Percentiles rank a stretch among this genome's conserved stretches.
Conservation (phyloP, 2,329 filamentous ascomycete genomes). For the Colletotrichum sp. region DNA sequence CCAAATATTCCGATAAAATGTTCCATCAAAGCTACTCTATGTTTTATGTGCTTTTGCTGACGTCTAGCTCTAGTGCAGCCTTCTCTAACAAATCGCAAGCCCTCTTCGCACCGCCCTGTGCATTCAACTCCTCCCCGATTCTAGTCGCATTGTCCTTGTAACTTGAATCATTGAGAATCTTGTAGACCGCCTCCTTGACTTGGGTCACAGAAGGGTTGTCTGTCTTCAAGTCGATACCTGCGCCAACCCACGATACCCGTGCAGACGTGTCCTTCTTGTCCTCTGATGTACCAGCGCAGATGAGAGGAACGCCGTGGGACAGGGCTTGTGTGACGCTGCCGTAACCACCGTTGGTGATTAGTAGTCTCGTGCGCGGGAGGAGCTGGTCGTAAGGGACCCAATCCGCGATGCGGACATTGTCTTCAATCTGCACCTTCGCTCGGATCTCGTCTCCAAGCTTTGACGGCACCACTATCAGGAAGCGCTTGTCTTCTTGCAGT, state of each 20-base stretch:
- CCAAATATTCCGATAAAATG: not conserved
- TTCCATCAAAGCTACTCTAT: not conserved
- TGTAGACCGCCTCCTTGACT: slow-evolving; percentile 28
- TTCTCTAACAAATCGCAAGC: slow-evolving; percentile 34
- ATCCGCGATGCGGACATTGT: slow-evolving; percentile 34
- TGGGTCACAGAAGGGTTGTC: slow-evolving; percentile 32
- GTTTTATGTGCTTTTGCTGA: not conserved
- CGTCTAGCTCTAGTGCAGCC: not conserved
- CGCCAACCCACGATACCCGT: slow-evolving; percentile 34
- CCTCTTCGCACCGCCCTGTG: slow-evolving; percentile 28
- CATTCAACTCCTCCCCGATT: slow-evolving; percentile 31
- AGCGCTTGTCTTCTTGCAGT: slow-evolving; percentile 28
- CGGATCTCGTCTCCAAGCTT: slow-evolving; percentile 32
- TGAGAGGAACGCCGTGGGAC: slow-evolving; percentile 36
- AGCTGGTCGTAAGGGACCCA: slow-evolving; percentile 42
- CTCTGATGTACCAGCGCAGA: slow-evolving; percentile 40
- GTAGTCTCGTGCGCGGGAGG: slow-evolving; percentile 35
- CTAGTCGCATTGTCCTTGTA: slow-evolving; percentile 27
- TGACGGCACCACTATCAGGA: slow-evolving; percentile 38
- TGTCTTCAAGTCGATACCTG: slow-evolving; percentile 40
- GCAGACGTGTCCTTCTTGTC: slow-evolving; percentile 42
- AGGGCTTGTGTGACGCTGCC: slow-evolving; percentile 41
- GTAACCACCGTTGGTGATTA: slow-evolving; percentile 43
- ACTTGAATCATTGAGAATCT: slow-evolving; percentile 27
- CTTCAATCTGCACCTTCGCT: slow-evolving; percentile 20